Conservation (phyloP, 169 alveolate species). For the Plasmodium malariae region DNA sequence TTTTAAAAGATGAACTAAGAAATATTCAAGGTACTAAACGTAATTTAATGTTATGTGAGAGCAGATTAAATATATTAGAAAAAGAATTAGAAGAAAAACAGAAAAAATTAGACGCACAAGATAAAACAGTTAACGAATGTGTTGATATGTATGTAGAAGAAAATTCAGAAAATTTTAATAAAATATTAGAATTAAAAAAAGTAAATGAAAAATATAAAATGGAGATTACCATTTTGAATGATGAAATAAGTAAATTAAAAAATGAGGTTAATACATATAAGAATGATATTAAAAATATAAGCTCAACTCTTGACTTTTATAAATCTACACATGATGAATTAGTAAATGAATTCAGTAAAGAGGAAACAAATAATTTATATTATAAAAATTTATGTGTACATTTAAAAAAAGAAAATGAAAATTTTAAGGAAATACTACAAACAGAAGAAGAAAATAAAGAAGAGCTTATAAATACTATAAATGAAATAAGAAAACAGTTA, state of each 20-base stretch:
- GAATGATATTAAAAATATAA: constrained; percentile 58
- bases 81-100: constrained; percentile 69
- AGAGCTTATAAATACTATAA: constrained; percentile 34
- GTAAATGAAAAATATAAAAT: constrained; percentile 61
- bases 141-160: constrained; percentile 75
- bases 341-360: constrained; percentile 63
- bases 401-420: constrained; percentile 58
- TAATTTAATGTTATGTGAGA: constrained; percentile 68
- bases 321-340: constrained; percentile 75
- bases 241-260: constrained; percentile 58
- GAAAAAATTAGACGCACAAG: constrained; percentile 63
- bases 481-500: constrained; percentile 44
- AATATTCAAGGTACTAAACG: constrained; percentile 65
- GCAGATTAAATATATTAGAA: constrained; percentile 59
- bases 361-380: constrained; percentile 58
- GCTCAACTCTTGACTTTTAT: constrained; percentile 66
- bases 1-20: constrained; percentile 51
- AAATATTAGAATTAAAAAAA: constrained; percentile 69
- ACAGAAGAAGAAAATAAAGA: constrained; percentile 57
- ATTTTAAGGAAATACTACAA: constrained; percentile 29
- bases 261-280: constrained; percentile 14
- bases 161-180: constrained; percentile 69
- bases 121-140: constrained; percentile 66
- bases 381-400: constrained; percentile 43
- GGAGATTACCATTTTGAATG: constrained; percentile 51